These are phyloP conservation scores for Lolium perenne DNA, from an alignment of 176 grass and related monocot genomes.

Conservation along the genomic window DNA sequence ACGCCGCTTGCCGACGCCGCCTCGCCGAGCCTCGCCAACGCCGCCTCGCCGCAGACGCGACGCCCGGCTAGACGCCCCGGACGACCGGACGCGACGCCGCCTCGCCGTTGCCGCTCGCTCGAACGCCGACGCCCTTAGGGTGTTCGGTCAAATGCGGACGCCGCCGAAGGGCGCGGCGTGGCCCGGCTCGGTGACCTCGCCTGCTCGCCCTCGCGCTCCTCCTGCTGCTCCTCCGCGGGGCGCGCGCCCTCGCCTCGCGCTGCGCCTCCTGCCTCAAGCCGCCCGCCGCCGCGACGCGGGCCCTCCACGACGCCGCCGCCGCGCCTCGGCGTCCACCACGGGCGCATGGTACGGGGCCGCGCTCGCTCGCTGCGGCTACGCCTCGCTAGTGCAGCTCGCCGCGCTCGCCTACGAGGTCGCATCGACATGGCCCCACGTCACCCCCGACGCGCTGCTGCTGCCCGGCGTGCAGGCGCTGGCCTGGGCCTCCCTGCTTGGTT, in stretches of 20 bases:
- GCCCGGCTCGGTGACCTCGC: too few relatives aligned
- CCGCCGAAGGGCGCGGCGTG: too few relatives aligned
- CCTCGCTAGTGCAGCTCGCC: slow-evolving; percentile 56
- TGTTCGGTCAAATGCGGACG: too few relatives aligned
- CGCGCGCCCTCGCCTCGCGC: slow-evolving; percentile 52
- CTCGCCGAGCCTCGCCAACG: too few relatives aligned
- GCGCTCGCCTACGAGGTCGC: slow-evolving; percentile 70
- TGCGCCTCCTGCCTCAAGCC: slow-evolving; percentile 57
- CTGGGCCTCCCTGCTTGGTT: slow-evolving; percentile 68
- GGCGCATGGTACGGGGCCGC: slow-evolving; percentile 44
- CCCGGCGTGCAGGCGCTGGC: slow-evolving; percentile 66
- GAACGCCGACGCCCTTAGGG: too few relatives aligned
- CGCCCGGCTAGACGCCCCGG: too few relatives aligned
- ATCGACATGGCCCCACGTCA: slow-evolving; percentile 7
- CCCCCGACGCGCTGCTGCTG: slow-evolving; percentile 44
- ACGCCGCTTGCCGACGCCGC: too few relatives aligned
- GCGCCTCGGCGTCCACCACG: neutral
- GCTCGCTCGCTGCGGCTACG: slow-evolving; percentile 63
- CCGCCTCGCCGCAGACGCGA: too few relatives aligned
- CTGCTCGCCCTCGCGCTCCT: slow-evolving; percentile 61
- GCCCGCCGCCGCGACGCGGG: neutral
- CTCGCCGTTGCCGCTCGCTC: too few relatives aligned
- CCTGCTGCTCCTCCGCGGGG: slow-evolving; percentile 52
- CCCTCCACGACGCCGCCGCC: too few relatives aligned
- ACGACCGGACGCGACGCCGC: too few relatives aligned